Conservation (phyloP, 2,329 filamentous ascomycete genomes). For the Fusarium sp. region DNA sequence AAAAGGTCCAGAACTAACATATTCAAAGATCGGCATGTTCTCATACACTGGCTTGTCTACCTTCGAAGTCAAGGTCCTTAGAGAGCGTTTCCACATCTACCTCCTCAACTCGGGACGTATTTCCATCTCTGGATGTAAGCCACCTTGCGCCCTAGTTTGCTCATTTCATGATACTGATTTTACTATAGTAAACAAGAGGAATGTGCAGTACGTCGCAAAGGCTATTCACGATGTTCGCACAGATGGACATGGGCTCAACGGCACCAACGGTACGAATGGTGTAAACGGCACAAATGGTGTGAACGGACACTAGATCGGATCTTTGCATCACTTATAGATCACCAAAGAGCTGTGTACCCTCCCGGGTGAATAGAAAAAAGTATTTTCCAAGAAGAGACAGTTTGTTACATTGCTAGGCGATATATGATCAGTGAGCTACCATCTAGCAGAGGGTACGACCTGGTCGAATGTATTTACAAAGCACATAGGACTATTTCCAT, state of each 20-base stretch:
- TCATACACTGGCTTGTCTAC: constrained; percentile 86
- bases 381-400: background rate
- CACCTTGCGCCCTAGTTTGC: constrained; percentile 60
- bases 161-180: constrained; percentile 53
- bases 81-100: constrained; percentile 80
- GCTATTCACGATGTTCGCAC: constrained; percentile 80
- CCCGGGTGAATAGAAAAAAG: constrained; percentile 7
- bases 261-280: constrained; percentile 17
- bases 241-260: constrained; percentile 9
- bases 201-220: constrained; percentile 92
- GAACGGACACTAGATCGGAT: constrained; percentile 11
- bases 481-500: background rate
- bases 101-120: constrained; percentile 60
- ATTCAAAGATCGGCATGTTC: constrained; percentile 92
- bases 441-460: no score
- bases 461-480: background rate
- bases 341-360: constrained; percentile 5
- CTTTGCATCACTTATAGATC: background rate
- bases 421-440: background rate
- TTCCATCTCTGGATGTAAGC: constrained; percentile 41
- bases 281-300: constrained; percentile 23
- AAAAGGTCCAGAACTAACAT: background rate
- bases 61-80: constrained; percentile 77
- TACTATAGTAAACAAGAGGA: constrained; percentile 60
- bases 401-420: background rate